Evolutionary conservation across 148 eudicot genomes (phyloP).

Genomic region (Polygonum aviculare): DNA sequence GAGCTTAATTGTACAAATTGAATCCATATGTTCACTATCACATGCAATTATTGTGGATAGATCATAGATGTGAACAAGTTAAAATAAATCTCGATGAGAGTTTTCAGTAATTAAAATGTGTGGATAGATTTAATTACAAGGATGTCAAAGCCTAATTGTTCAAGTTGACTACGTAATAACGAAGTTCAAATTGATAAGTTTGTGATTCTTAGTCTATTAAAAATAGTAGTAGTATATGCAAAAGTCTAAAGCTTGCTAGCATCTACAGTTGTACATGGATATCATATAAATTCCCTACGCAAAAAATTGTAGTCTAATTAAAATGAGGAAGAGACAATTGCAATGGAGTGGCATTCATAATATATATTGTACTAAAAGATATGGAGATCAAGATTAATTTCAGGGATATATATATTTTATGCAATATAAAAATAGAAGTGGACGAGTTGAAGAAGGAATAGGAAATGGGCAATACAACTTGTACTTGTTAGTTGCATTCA

Average conservation of each 20-base stretch:
- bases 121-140: neutral
- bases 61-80: neutral
- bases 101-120: neutral
- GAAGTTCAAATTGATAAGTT: neutral
- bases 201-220: neutral
- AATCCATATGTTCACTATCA: neutral
- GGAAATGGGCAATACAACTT: neutral
- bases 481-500: neutral
- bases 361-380: neutral
- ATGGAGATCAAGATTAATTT: neutral
- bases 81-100: neutral
- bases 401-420: conserved; percentile 2
- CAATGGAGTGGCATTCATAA: neutral
- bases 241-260: conserved; percentile 1
- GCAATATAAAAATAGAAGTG: conserved; percentile 3
- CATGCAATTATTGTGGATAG: neutral
- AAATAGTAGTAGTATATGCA: conserved; percentile 4
- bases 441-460: neutral
- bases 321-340: conserved; percentile 10
- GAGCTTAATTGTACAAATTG: neutral
- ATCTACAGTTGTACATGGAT: conserved; percentile 8
- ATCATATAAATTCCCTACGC: neutral
- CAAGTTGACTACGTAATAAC: conserved; percentile 2
- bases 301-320: neutral
- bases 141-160: neutral